Conservation (phyloP, 805 yeast species). For the Wickerhamomyces bovis region DNA sequence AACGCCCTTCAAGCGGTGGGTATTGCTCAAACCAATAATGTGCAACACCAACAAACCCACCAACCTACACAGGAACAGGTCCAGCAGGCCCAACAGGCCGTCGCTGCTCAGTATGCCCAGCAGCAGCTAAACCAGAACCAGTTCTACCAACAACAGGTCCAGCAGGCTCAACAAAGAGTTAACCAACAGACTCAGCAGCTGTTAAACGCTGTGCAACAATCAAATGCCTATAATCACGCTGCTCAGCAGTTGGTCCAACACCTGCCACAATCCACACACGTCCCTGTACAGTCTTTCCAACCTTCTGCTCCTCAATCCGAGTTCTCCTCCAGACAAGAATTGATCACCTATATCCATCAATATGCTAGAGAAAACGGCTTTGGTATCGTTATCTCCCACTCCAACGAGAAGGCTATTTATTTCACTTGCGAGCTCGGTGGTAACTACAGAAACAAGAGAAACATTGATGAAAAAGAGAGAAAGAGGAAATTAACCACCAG, state of each 20-base stretch:
- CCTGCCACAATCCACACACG: conserved; percentile 2
- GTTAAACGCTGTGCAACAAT: conserved; percentile 10
- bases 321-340: conserved; percentile 18
- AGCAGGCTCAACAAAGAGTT: conserved; percentile 14
- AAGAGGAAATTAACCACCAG: conserved; percentile 26
- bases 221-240: conserved; percentile 10
- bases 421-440: conserved; percentile 28
- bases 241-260: conserved; percentile 20
- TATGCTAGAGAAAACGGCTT: conserved; percentile 27
- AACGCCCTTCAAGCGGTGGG: conserved; percentile 21
- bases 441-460: conserved; percentile 25
- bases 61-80: conserved; percentile 16
- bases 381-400: conserved; percentile 27
- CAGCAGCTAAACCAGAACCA: conserved; percentile 15
- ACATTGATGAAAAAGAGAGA: conserved; percentile 26
- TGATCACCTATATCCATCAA: conserved; percentile 22
- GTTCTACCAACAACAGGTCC: conserved; percentile 17
- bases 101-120: conserved; percentile 12
- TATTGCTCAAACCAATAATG: conserved; percentile 13
- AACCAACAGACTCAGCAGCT: conserved; percentile 2
- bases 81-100: conserved; percentile 12
- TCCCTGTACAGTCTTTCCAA: conserved; percentile 13
- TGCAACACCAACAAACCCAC: conserved; percentile 15
- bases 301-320: conserved; percentile 21
- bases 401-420: conserved; percentile 27